Evolutionary conservation across 345 rosid species (phyloP).

Genomic region (Microthlaspi erraticum): DNA sequence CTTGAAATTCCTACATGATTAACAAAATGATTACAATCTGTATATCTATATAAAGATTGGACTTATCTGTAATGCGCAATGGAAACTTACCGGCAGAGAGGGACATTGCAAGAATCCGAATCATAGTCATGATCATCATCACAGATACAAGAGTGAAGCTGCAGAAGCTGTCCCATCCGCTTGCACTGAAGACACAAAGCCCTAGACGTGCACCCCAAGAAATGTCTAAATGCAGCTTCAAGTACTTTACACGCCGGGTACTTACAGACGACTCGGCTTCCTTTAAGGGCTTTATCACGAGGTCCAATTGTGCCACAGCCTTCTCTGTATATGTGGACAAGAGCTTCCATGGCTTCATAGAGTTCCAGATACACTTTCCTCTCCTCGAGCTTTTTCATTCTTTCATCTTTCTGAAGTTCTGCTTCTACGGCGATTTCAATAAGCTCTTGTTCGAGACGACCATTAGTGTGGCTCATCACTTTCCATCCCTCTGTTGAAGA

Average conservation of each 20-base stretch:
- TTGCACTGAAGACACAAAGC: slow-evolving; percentile 79
- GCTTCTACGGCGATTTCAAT: slow-evolving; percentile 69
- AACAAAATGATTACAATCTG: background rate
- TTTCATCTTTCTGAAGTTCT: slow-evolving; percentile 64
- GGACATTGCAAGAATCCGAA: slow-evolving; percentile 80
- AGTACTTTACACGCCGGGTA: slow-evolving; percentile 89
- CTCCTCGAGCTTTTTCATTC: slow-evolving; percentile 61
- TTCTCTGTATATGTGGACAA: slow-evolving; percentile 82
- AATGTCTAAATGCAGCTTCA: slow-evolving; percentile 77
- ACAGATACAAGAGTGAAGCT: slow-evolving; percentile 88
- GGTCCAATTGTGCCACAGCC: slow-evolving; percentile 94
- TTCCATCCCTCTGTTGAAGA: slow-evolving; percentile 86
- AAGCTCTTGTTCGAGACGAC: slow-evolving; percentile 82
- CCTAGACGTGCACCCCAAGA: slow-evolving; percentile 73
- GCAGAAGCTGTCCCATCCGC: slow-evolving; percentile 92
- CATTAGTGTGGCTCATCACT: slow-evolving; percentile 68
- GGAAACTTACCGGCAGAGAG: slow-evolving; percentile 70
- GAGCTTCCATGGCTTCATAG: slow-evolving; percentile 85
- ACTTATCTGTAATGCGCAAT: background rate
- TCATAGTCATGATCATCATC: slow-evolving; percentile 37
- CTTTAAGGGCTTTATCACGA: slow-evolving; percentile 62
- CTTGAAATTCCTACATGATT: slow-evolving; percentile 58
- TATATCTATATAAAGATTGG: background rate
- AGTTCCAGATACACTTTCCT: slow-evolving; percentile 69
- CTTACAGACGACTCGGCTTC: slow-evolving; percentile 56